Conservation (phyloP, 2,329 filamentous ascomycete species). For the Trichoderma oligosporum region DNA sequence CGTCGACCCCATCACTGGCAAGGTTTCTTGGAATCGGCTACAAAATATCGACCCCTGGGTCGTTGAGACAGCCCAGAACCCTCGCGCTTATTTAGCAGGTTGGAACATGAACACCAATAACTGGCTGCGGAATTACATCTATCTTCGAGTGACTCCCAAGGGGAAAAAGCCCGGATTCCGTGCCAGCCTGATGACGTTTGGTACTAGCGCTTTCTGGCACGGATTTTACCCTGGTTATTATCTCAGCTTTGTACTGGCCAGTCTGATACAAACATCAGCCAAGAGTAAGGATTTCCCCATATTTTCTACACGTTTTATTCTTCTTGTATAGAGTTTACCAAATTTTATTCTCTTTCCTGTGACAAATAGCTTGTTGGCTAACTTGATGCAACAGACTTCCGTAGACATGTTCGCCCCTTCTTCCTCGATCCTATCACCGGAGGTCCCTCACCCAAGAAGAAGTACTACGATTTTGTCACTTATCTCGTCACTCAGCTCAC, state of each 20-base stretch:
- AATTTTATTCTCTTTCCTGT: too few species aligned
- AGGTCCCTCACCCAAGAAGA: conserved; percentile 66
- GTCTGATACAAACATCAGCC: conserved; percentile 86
- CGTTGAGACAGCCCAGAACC: conserved; percentile 89
- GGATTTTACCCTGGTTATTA: conserved; percentile 98
- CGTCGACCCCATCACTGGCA: conserved; percentile 77
- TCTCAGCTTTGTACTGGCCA: conserved; percentile 80
- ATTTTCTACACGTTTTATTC: conserved; percentile 25
- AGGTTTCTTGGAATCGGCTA: conserved; percentile 81
- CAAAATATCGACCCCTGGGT: conserved; percentile 84
- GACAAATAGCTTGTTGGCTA: conserved; percentile 16
- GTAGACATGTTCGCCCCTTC: conserved; percentile 85
- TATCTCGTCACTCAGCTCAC: conserved; percentile 74
- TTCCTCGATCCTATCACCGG: conserved; percentile 77
- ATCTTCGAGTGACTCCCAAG: conserved; percentile 87
- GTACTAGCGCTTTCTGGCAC: conserved; percentile 94
- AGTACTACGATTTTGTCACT: conserved; percentile 78
- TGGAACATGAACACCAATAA: conserved; percentile 99
- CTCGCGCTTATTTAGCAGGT: conserved; percentile 81
- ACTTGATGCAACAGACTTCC: conserved; percentile 61
- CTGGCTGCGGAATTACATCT: conserved; percentile 95
- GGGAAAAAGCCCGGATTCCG: conserved; percentile 96
- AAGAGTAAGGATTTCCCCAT: conserved; percentile 64
- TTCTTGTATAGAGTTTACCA: neutral
- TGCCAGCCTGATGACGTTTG: conserved; percentile 89